Base-by-base conservation (phyloP, 139 green algal species). In the Penium margaritaceum region DNA sequence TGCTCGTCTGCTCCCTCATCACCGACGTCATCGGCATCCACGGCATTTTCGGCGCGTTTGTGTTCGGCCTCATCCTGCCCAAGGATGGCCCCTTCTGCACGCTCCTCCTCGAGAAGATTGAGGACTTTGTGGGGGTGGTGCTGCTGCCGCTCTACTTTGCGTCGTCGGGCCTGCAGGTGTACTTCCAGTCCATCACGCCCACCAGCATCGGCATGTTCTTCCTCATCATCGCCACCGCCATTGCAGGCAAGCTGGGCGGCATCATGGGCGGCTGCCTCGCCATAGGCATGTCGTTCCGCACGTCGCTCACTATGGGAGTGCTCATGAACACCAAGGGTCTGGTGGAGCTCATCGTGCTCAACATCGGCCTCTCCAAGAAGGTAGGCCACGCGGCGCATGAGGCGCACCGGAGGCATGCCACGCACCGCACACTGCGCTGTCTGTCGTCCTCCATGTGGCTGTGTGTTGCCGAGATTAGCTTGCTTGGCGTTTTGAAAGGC, bases 11-110 rank as follows among this genome's bases (percentile, higher is more conserved):
- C 15, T 53, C 44, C 6, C 79, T 79, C 30, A 36, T 46, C n/a
- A 85, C 81, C 2, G 79, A 86, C 30, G 44, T 39, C 24, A 76
- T 87, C 29, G 82, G 82, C 38, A 87, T 87, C 30, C 82, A 87
- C 32, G 63, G 32, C 58, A 84, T 87, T 60, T 87, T 87, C 72
- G 82, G 82, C 17, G 82, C 62, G 15, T 87, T 87, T 65, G 24
- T 87, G 17, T 74, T 83, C 33, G 82, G 82, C 32, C 75, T 87
- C 5, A 72, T 87, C 27, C 68, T 78, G 27, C 82, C 82, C 30
- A 68, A 85, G 15, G 46, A 78, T 21, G 32, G 55, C 7, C 44
- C 61, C 5, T 85, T 85, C 66, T 62, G 63, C 3, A 63, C 70
- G 5, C 69, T 30, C 3, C 24, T 87, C 9, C 70, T 76, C 3